Base-by-base conservation (phyloP, 805 yeast species). In the Zygoascus ofunaensis region DNA sequence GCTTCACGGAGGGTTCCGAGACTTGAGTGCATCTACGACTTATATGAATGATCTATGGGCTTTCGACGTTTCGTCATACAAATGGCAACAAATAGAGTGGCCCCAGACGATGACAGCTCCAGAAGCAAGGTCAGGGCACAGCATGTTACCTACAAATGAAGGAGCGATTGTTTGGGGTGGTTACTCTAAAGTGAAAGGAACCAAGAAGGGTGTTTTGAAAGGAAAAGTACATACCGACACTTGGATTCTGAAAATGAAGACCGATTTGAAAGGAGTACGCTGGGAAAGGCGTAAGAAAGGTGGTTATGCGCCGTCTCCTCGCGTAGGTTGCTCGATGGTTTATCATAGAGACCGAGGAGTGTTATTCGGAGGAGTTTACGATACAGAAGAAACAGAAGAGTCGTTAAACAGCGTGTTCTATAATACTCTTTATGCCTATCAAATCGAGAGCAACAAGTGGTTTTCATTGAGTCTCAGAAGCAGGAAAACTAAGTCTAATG, bases 331-430 rank as follows among this genome's bases (percentile, higher is more conserved):
- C 58, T 80, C 94, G 3, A 76, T 90, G 80, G 87, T 80, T 7
- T 72, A 72, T 52, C 97, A 90, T 63, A 83, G 85, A 55, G 94
- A 94, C 47, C 78, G 97, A 67, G 97, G 97, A 46, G 73, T 90
- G 7, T 56, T 89, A 58, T 92, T 90, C 66, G 97, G 97, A 33
- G 97, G 97, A 55, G 98, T 92, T 12, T 89, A 76, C 56, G 97
- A 90, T 62, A 84, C 75, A 49, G 95, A 89, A 54, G 98, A 90
- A 63, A 90, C 95, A 12, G 97, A 90, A 61, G 97, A 92, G 63
- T 76, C 83, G 43, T 66, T 90, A 49, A 90, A 83, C 38, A 86
- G 95, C 1, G 77, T 76, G 39, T 90, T 89, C 61, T 90, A 75
- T 65, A 87, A 89, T 60, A 79, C 80, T 48, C 63, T 90, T 41